Evolutionary conservation across 257 asterid species (phyloP).

Genomic region (Craterostigma plantagineum): DNA sequence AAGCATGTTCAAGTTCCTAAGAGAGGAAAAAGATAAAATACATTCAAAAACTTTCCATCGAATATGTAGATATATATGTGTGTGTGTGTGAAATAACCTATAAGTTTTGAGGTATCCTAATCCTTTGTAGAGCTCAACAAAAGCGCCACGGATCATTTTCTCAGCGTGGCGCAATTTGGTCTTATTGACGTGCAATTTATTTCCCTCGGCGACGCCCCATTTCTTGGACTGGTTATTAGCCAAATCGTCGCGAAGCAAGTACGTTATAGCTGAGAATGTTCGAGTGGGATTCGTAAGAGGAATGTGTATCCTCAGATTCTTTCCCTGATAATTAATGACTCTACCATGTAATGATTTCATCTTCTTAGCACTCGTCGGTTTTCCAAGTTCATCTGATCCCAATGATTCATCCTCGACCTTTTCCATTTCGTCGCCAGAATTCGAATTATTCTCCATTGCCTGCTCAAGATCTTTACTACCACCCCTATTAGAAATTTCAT

Average conservation of each 20-base stretch:
- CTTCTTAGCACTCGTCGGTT: constrained; percentile 24
- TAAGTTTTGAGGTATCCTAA: constrained; percentile 68
- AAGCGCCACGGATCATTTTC: constrained; percentile 81
- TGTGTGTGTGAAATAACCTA: constrained; percentile 21
- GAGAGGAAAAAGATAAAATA: background rate
- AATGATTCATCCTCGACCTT: constrained; percentile 9
- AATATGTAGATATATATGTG: no score
- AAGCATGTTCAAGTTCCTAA: constrained; percentile 78
- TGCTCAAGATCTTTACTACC: constrained; percentile 15
- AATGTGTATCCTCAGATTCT: constrained; percentile 50
- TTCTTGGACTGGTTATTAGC: constrained; percentile 53
- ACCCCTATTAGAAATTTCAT: constrained; percentile 40
- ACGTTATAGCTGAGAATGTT: constrained; percentile 58
- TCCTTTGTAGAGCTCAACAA: constrained; percentile 79
- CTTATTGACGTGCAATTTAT: constrained; percentile 39
- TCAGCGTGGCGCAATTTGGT: constrained; percentile 69
- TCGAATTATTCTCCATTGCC: constrained; percentile 22
- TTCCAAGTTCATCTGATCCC: constrained; percentile 24
- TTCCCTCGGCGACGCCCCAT: constrained; percentile 31
- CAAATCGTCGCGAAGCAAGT: constrained; percentile 73
- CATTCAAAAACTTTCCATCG: no score
- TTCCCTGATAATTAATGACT: constrained; percentile 33
- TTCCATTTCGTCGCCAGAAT: constrained; percentile 11
- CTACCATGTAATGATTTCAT: constrained; percentile 26
- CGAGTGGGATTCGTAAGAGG: constrained; percentile 71